Base-by-base conservation (phyloP, 345 rosid species). In the Populus deltoides region DNA sequence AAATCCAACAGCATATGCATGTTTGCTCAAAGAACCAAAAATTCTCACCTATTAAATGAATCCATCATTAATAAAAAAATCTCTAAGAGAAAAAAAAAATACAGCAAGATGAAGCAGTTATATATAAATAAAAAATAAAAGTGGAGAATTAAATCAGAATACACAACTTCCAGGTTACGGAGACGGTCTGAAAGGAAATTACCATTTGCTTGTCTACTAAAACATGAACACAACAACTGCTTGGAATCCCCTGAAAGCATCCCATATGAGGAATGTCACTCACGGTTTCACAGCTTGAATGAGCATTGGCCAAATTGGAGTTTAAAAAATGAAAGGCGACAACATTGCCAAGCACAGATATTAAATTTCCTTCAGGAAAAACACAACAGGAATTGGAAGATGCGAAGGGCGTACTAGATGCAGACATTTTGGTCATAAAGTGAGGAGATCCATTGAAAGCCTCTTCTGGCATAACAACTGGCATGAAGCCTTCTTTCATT, bases 1-100 rank as follows among this genome's bases (percentile, higher is more conserved):
- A 73, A 94, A 90, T 79, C 95, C 98, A 80, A 83, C 85, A 78
- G 91, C 93, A 83, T 81, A 88, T 47, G 84, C 81, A 69, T 81
- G 81, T 83, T 89, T 89, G 38, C 87, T 83, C 17, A 87, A 75
- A 38, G 84, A 84, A 83, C 97, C 92, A 78, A 81, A 85, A 53
- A 93, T 85, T 76, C 74, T 87, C 73, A 93, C 94, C 98, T 93
- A 86, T 49, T 41, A 55, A 79, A 77, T 71, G 47, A 29, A 43
- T 11, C 47, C 47, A 43, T 43, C 66, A 62, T 18, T 22, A 62
- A 62, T 62, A 13, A 6, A 62, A 62, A 62, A 8, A 62, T n/a
- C 3, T 62, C 24, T 62, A 25, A n/a, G 1, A 6, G 22, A 59
- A 8, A 59, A 5, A 53, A 53, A 76, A 77, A 22, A 71, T n/a